Conservation (phyloP, 495 filamentous ascomycete species). For the Aspergillus biplanus region DNA sequence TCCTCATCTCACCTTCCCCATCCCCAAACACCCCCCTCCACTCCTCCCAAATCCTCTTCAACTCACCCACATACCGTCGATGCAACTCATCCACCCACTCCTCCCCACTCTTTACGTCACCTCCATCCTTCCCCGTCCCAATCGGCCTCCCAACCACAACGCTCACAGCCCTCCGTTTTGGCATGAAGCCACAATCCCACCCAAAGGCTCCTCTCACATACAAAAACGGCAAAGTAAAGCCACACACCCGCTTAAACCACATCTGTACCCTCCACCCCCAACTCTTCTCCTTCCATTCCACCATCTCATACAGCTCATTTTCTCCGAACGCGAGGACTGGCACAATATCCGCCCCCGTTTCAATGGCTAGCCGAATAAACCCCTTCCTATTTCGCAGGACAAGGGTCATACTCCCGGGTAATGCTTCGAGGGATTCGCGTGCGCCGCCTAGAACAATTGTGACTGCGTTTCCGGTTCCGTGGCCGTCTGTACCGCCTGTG, state of each 20-base stretch:
- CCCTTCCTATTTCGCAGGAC: conserved; percentile 4
- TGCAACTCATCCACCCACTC: conserved; percentile 13
- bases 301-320: conserved; percentile 13
- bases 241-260: neutral
- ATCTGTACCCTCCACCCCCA: neutral
- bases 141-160: conserved; percentile 15
- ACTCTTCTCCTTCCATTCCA: conserved; percentile 1
- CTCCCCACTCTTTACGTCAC: neutral
- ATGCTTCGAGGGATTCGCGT: conserved; percentile 5
- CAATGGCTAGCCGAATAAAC: conserved; percentile 9
- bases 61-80: conserved; percentile 13
- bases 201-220: neutral
- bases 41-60: conserved; percentile 10
- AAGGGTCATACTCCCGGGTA: conserved; percentile 1
- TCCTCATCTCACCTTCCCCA: neutral
- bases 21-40: conserved; percentile 11
- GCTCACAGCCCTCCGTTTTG: conserved; percentile 6
- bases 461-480: conserved; percentile 7
- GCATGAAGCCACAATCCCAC: neutral
- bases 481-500: conserved; percentile 7
- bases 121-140: neutral
- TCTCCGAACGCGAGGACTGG: conserved; percentile 12
- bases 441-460: conserved; percentile 14
- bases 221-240: conserved; percentile 15
- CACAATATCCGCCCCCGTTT: conserved; percentile 8